A percentile compares a stretch with the other conserved stretches of the same genome.
Evolutionary conservation across 306 rosid genomes (phyloP).

Genomic region (Mimosa bimucronata): DNA sequence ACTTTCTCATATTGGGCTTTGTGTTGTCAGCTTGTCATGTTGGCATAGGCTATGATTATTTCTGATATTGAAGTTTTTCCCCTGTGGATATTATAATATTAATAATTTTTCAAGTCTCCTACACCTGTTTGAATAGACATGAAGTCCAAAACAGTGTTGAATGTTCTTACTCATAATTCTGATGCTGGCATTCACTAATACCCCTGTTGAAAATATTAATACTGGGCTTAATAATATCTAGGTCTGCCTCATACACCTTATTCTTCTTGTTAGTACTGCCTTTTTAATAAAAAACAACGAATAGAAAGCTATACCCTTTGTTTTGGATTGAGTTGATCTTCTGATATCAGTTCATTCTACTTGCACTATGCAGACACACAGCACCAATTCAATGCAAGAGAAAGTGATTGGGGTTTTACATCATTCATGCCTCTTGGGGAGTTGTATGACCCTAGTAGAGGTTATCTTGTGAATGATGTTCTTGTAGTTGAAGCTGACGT

Average conservation of each 20-base stretch:
- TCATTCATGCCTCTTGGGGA: constrained; percentile 85
- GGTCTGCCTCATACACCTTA: neutral
- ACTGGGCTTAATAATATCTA: neutral
- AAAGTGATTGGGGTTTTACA: constrained; percentile 94
- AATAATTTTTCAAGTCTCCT: neutral
- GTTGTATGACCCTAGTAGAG: constrained; percentile 74
- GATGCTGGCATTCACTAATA: constrained; percentile 8
- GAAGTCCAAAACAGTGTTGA: neutral
- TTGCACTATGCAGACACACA: constrained; percentile 67
- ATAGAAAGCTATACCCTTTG: neutral
- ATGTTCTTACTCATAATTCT: neutral
- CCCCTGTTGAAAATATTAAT: neutral
- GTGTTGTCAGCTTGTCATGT: neutral
- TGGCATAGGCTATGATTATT: neutral
- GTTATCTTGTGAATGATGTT: constrained; percentile 73
- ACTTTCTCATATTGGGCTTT: neutral
- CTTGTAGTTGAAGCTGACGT: constrained; percentile 80
- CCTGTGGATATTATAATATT: neutral
- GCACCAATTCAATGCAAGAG: constrained; percentile 80
- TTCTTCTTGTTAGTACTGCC: constrained; percentile 4
- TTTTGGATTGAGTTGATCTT: constrained; percentile 10
- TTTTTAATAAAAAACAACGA: neutral
- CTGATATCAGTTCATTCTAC: constrained; percentile 29
- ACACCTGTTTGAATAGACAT: neutral
- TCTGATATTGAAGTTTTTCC: neutral